Percentiles rank a stretch among this genome's conserved stretches.
Conservation (phyloP, 108 stramenopile species). For the Schizochytrium sp. region DNA sequence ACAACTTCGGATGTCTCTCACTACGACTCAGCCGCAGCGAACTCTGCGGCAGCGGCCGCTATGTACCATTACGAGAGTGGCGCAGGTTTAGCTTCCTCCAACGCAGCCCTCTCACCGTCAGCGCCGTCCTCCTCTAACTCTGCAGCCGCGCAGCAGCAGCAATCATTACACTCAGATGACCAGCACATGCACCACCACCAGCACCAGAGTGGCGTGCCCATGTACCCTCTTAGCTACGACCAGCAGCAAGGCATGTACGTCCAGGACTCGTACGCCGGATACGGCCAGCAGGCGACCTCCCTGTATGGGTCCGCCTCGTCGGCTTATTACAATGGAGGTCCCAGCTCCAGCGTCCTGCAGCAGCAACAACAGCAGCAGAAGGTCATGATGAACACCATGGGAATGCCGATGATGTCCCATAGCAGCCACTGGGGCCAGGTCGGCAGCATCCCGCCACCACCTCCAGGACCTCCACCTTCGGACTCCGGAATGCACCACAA, state of each 20-base stretch:
- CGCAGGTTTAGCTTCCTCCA: neutral
- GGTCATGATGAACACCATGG: constrained; percentile 19
- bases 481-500: neutral
- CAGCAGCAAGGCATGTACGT: neutral
- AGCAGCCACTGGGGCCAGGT: neutral
- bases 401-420: constrained; percentile 36
- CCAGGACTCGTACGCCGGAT: neutral
- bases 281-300: constrained; percentile 3
- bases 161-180: neutral
- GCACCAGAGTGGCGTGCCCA: neutral
- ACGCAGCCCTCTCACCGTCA: constrained; percentile 5
- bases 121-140: neutral
- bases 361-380: neutral
- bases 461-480: neutral
- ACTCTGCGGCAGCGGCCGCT: neutral
- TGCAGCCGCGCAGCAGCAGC: constrained; percentile 16
- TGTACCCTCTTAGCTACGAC: constrained; percentile 43
- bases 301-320: neutral
- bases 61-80: constrained; percentile 41
- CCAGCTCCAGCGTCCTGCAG: neutral
- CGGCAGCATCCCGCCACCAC: constrained; percentile 19
- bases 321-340: neutral
- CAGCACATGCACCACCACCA: neutral
- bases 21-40: neutral
- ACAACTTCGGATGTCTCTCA: neutral